A percentile compares a stretch with the other conserved stretches of the same genome.
phyloP scores from a whole-genome alignment of 2,329 filamentous ascomycete genomes.

The Dactylella cylindrospora region DNA sequence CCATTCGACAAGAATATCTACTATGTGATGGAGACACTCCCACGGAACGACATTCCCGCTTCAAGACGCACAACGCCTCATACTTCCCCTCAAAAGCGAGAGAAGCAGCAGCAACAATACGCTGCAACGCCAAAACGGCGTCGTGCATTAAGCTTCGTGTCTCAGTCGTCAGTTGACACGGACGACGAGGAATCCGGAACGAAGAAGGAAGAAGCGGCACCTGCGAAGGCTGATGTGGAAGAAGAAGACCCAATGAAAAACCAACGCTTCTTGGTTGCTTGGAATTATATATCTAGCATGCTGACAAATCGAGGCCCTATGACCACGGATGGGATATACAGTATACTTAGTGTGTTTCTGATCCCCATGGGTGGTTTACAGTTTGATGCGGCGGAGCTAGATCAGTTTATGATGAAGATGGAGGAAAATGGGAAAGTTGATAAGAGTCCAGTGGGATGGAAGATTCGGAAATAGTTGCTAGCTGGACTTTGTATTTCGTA shows the following conservation, averaged over 20 bases:
- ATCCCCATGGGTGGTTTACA: slow-evolving; percentile 83
- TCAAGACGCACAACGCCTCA: slow-evolving; percentile 39
- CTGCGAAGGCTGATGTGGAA: slow-evolving; percentile 63
- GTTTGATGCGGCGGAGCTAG: slow-evolving; percentile 84
- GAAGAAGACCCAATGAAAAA: slow-evolving; percentile 55
- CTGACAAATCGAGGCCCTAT: slow-evolving; percentile 83
- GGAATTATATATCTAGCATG: slow-evolving; percentile 93
- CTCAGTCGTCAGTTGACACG: slow-evolving; percentile 50
- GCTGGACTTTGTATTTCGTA: neutral
- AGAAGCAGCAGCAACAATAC: slow-evolving; percentile 45
- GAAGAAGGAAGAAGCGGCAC: slow-evolving; percentile 61
- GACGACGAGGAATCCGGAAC: slow-evolving; percentile 56
- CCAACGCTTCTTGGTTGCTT: slow-evolving; percentile 67
- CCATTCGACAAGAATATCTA: slow-evolving; percentile 61
- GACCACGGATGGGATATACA: slow-evolving; percentile 76
- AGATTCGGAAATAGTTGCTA: slow-evolving; percentile 60
- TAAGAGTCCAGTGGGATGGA: slow-evolving; percentile 68
- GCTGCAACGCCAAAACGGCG: slow-evolving; percentile 44
- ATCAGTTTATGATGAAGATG: slow-evolving; percentile 76
- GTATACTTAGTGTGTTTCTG: slow-evolving; percentile 82
- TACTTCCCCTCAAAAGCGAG: slow-evolving; percentile 46
- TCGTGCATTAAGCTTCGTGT: slow-evolving; percentile 45
- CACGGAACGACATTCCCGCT: slow-evolving; percentile 29
- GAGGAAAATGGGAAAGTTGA: slow-evolving; percentile 71
- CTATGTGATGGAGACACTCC: slow-evolving; percentile 64